Evolutionary conservation across 2,329 filamentous ascomycete genomes (phyloP), one percentile per base, ranked within the genome.

Genomic region (Paracoccidioides lutzii): DNA sequence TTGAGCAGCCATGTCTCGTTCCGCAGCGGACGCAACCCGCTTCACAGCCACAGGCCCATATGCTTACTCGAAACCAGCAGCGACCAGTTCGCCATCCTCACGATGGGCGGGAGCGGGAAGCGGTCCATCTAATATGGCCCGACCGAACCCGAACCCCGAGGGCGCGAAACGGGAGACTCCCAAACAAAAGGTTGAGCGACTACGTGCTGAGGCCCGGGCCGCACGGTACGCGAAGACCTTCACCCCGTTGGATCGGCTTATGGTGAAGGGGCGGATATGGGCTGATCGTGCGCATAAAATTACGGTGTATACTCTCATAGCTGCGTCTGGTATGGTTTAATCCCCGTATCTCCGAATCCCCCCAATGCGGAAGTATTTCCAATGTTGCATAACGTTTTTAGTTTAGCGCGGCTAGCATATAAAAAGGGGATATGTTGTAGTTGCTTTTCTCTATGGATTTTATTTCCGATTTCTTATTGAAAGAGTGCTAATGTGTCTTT

Each of bases 151-250:
- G 41, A 44, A 56, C 7, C 15, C 55, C 41, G 49, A 14, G 12
- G 54, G 48, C 22, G 52, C 50, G 59, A 54, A 53, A 50, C 57
- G 65, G 59, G 84, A 88, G 72, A 85, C 83, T 1, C 80, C 85
- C 52, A 81, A 82, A 67, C 80, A 88, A 72, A 82, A 83, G 63
- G 84, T 88, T 40, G 78, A 81, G 60, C 78, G 85, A 58, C 73
- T 88, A 64, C 78, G 85, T 54, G 82, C 82, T 48, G 82, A 84
- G 59, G 83, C 85, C 67, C 76, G 82, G 57, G 81, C 81, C n/a
- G 82, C 83, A 48, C 80, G 81, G 69, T 76, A 78, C 62, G 79
- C 82, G 46, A 76, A 79, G 64, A 75, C 77, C 49, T 82, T 79
- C 52, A 78, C 76, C 28, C 71, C 70, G 43, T 75, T 79, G 64